Evolutionary conservation across 2,329 filamentous ascomycete species (phyloP), one percentile per base, ranked within the genome.

Genomic region (Cadophora malorum): DNA sequence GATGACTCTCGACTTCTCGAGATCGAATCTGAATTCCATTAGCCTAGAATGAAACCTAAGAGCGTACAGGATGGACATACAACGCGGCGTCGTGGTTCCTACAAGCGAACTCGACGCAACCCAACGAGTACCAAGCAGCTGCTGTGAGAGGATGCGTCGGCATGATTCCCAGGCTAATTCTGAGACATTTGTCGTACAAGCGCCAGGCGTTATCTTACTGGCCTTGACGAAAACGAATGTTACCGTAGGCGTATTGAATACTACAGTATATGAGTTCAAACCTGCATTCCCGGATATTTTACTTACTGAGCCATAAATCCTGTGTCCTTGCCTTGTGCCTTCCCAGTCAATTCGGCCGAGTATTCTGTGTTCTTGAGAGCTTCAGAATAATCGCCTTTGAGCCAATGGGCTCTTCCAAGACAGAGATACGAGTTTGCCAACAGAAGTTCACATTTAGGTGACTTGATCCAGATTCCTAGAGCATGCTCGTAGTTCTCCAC

Each of bases 1-100:
- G 9, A 74, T 73, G 1, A 49, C 61, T 28, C 62, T 63, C 4
- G 71, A 68, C 63, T 73, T 74, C 12, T 73, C 73, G 12, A 74
- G 65, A 35, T 65, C 67, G 2, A 45, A 50, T 53, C 69, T 67
- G 31, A 4, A 41, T 10, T 6, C 12, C 25, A 45, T 16, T 9
- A 5, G 21, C 19, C 50, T n/a, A n/a, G n/a, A 61, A 19, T 21
- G 53, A 8, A 7, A 16, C 63, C 23, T 66, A 67, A 45, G 16
- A 8, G 38, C 38, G 38, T 6, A 10, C 8, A 14, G 38, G 38
- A 14, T 10, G 3, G 38, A 45, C 38, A 12, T 10, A 45, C 38
- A 8, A 9, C 3, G 38, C 62, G 41, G 63, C 58, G 5, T 72
- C 67, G 5, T 25, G 14, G 31, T 68, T 21, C 8, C 35, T 47